A percentile compares a stretch with the other conserved stretches of the same genome.
Evolutionary conservation across 1,284 basidiomycete genomes (phyloP).

Genomic region (Tilletia indica): DNA sequence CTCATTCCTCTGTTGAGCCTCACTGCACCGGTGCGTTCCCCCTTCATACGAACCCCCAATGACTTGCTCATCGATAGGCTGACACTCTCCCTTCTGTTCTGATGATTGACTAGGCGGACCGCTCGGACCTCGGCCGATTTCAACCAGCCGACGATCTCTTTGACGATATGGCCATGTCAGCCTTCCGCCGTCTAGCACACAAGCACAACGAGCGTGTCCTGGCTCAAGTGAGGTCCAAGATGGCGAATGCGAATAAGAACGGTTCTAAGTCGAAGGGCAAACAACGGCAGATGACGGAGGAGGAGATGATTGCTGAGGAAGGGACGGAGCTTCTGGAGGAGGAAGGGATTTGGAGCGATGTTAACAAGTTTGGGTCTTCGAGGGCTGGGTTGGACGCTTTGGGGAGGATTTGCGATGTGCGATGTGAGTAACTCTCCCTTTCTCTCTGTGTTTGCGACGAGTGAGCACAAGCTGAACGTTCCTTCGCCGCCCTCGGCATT

Average conservation of each 20-base stretch:
- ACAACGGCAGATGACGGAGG: not conserved
- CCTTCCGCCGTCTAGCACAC: slow-evolving; percentile 16
- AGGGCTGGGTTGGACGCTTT: slow-evolving; percentile 21
- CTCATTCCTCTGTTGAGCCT: slow-evolving; percentile 10
- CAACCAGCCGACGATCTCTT: slow-evolving; percentile 17
- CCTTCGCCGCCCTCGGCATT: not conserved
- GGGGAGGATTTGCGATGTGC: slow-evolving; percentile 25
- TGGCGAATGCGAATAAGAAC: too few species aligned
- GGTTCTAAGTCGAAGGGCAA: not conserved
- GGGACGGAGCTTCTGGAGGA: slow-evolving; percentile 12
- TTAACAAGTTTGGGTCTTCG: slow-evolving; percentile 25
- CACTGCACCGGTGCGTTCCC: not conserved
- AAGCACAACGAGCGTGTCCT: slow-evolving; percentile 14
- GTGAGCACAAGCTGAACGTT: not conserved
- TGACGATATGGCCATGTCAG: slow-evolving; percentile 9
- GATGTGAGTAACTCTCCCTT: slow-evolving; percentile 24
- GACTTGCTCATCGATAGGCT: not conserved
- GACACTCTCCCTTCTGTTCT: not conserved
- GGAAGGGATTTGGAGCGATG: slow-evolving; percentile 29
- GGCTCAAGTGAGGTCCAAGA: not conserved
- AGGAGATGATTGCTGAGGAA: not conserved
- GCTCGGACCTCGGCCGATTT: not conserved
- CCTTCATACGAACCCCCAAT: not conserved
- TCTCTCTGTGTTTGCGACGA: not conserved
- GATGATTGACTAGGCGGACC: not conserved